Evolutionary conservation across 257 asterid species (phyloP), one percentile per base, ranked within the genome.

Genomic region (Rehmannia glutinosa): DNA sequence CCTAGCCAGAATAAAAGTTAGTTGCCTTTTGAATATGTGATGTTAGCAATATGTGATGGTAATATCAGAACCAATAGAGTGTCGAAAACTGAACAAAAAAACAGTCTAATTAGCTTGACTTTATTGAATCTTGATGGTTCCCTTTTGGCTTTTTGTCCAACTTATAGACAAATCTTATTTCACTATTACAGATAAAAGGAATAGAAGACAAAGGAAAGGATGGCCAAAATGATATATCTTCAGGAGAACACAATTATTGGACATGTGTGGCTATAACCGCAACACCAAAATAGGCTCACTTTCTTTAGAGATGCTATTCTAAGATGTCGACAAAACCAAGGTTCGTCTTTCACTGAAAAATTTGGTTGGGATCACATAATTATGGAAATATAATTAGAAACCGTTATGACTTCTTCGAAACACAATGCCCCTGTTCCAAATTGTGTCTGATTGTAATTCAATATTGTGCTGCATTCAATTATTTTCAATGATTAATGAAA

Each of bases 191-290:
- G 3, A 6, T 4, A 28, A 61, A 61, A 12, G 6, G 13, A n/a
- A 38, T 2, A 7, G 6, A 39, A 23, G 7, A n/a, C 3, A 36
- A 41, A 23, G 2, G 52, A 24, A 25, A 3, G 13, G 23, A 23
- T 5, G 23, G 50, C 7, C 39, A 21, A 39, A 43, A 41, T 8
- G 42, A 62, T 9, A 64, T 47, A 30, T 4, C 6, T 13, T 27
- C 21, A 28, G 10, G 42, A 55, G 6, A 28, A 11, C 46, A 45
- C 69, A 30, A 47, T 64, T 64, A 64, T 46, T 64, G 57, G 19
- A 19, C 45, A 64, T 46, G 16, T 63, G 69, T 63, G 57, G 58
- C 69, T 46, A 17, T 9, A 45, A 28, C 57, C 30, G 43, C 32
- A 46, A 9, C 41, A 43, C 27, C 50, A 24, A 27, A 3, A 43